Percentiles rank a stretch among this genome's conserved stretches.
Conservation (phyloP, 345 rosid genomes). For the Geranium rotundifolium region DNA sequence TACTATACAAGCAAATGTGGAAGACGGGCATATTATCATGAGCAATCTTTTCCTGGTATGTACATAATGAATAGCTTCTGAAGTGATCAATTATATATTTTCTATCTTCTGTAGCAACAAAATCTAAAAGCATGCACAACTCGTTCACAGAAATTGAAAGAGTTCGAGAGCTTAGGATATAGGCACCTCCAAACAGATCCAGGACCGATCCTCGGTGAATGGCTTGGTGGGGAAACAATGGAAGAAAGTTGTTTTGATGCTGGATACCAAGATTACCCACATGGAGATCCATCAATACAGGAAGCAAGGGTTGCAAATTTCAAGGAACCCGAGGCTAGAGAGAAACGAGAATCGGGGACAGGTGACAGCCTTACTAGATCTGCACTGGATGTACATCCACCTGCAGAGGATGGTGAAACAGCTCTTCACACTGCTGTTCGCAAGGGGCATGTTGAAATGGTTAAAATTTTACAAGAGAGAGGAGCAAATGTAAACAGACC, state of each 20-base stretch:
- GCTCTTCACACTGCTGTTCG: slow-evolving; percentile 37
- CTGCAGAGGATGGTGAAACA: slow-evolving; percentile 27
- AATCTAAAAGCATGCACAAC: slow-evolving; percentile 16
- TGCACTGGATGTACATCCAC: slow-evolving; percentile 14
- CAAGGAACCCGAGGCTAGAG: slow-evolving; percentile 6
- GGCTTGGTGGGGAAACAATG: slow-evolving; percentile 26
- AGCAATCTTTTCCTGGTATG: slow-evolving; percentile 16
- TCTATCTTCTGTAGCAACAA: background rate
- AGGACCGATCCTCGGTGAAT: slow-evolving; percentile 20
- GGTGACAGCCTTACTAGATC: slow-evolving; percentile 11
- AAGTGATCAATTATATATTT: background rate
- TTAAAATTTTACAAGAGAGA: slow-evolving; percentile 40
- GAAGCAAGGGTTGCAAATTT: slow-evolving; percentile 12
- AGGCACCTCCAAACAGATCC: slow-evolving; percentile 21
- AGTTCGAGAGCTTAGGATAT: slow-evolving; percentile 27
- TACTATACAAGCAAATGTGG: slow-evolving; percentile 15
- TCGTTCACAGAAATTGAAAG: slow-evolving; percentile 45
- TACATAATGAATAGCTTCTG: background rate
- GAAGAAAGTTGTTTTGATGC: slow-evolving; percentile 17
- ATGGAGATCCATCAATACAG: slow-evolving; percentile 15
- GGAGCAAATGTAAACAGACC: slow-evolving; percentile 33
- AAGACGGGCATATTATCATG: slow-evolving; percentile 13
- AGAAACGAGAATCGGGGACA: slow-evolving; percentile 1
- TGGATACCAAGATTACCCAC: slow-evolving; percentile 20
- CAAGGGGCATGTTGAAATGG: slow-evolving; percentile 45